Conservation (phyloP, 345 rosid genomes). For the Salix exigua region DNA sequence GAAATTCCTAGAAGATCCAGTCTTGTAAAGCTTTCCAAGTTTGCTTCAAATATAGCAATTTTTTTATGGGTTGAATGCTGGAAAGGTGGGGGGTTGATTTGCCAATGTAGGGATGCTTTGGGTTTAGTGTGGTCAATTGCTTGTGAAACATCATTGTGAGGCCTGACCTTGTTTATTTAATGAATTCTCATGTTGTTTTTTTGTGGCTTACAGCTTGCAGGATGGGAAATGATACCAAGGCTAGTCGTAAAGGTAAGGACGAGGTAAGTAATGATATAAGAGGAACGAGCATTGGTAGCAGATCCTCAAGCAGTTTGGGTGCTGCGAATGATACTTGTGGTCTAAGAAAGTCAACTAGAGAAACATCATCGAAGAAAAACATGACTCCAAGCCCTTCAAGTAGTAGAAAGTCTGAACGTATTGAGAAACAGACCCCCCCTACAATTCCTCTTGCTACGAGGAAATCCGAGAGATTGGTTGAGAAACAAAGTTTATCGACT, state of each 20-base stretch:
- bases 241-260: conserved; percentile 35
- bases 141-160: neutral
- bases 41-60: neutral
- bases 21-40: neutral
- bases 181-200: neutral
- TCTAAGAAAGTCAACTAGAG: conserved; percentile 55
- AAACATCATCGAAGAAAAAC: conserved; percentile 28
- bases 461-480: conserved; percentile 32
- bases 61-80: neutral
- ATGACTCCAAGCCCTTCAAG: conserved; percentile 10
- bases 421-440: conserved; percentile 43
- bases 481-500: conserved; percentile 33
- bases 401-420: conserved; percentile 51
- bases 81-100: neutral
- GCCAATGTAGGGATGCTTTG: neutral
- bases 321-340: conserved; percentile 25
- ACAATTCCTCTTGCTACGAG: conserved; percentile 30
- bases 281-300: conserved; percentile 36
- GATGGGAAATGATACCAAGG: conserved; percentile 41
- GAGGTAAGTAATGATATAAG: conserved; percentile 27
- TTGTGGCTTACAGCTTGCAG: neutral
- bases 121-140: neutral
- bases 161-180: neutral
- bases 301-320: conserved; percentile 25
- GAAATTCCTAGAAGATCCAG: too few species aligned